Conservation (phyloP, 805 yeast species). For the Lipomyces orientalis region DNA sequence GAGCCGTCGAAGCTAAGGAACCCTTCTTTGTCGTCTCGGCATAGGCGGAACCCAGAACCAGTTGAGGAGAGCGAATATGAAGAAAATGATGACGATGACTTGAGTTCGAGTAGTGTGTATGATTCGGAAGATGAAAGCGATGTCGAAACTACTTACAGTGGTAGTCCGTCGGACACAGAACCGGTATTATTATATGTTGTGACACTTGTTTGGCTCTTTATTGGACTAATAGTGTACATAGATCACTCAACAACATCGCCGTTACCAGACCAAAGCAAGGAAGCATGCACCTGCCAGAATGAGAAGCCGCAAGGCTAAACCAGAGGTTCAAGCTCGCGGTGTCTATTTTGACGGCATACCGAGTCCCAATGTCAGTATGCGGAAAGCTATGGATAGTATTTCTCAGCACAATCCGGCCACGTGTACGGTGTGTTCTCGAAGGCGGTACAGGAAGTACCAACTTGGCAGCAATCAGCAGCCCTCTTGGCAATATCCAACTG, state of each 20-base stretch:
- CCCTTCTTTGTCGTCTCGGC: neutral
- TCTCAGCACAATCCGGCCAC: conserved; percentile 23
- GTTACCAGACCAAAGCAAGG: neutral
- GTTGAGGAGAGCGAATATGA: conserved; percentile 1
- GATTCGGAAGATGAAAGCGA: conserved; percentile 7
- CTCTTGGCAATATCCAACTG: neutral
- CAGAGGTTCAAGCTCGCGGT: neutral
- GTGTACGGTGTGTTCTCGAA: conserved; percentile 31
- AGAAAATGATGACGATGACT: conserved; percentile 5
- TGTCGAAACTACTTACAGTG: neutral
- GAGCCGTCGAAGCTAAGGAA: neutral
- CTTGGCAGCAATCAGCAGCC: neutral
- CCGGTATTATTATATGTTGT: neutral
- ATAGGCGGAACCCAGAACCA: neutral
- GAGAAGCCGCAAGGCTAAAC: neutral
- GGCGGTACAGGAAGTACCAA: conserved; percentile 10
- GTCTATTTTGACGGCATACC: conserved; percentile 6
- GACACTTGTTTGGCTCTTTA: too few relatives aligned
- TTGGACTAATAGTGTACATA: neutral
- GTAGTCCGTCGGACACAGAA: neutral
- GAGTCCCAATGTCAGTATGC: conserved; percentile 10
- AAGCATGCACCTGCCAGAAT: neutral
- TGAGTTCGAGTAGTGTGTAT: neutral
- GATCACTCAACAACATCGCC: neutral
- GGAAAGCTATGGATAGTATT: conserved; percentile 14